Evolutionary conservation across 768 basidiomycete genomes (phyloP).

Genomic region (Boletus pseudopeckii): DNA sequence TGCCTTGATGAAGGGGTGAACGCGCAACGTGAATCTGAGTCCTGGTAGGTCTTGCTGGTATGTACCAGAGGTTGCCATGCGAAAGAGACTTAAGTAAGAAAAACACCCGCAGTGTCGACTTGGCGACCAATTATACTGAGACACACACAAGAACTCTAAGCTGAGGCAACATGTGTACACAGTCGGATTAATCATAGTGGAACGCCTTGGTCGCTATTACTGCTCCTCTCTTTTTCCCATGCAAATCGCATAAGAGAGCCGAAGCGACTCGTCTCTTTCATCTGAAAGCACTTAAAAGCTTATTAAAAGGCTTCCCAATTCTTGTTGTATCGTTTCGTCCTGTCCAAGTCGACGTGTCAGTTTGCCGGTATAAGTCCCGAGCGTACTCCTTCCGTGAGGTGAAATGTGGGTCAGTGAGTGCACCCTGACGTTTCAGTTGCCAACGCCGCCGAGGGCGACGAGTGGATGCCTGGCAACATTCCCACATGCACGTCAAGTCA

Average conservation of each 20-base stretch:
- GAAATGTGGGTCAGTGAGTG: neutral
- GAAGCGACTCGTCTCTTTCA: too few species aligned
- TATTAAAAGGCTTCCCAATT: too few species aligned
- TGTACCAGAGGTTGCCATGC: neutral
- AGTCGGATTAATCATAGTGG: neutral
- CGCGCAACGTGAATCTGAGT: neutral
- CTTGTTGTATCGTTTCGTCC: too few species aligned
- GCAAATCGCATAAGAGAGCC: too few species aligned
- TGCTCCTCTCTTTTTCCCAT: neutral
- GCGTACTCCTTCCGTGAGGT: too few species aligned
- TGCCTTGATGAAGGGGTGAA: neutral
- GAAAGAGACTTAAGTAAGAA: neutral
- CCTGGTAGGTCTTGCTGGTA: neutral
- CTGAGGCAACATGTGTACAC: neutral
- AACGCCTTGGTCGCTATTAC: neutral
- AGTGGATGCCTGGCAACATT: neutral
- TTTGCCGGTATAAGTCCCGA: too few species aligned
- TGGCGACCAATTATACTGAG: neutral
- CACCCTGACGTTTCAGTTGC: neutral
- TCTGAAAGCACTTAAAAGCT: too few species aligned
- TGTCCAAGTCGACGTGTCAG: too few species aligned
- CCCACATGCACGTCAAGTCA: neutral
- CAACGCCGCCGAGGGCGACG: neutral
- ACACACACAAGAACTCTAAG: neutral
- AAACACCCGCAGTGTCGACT: neutral